phyloP scores from a whole-genome alignment of 179 eudicot genomes.

The Spergularia azorica region DNA sequence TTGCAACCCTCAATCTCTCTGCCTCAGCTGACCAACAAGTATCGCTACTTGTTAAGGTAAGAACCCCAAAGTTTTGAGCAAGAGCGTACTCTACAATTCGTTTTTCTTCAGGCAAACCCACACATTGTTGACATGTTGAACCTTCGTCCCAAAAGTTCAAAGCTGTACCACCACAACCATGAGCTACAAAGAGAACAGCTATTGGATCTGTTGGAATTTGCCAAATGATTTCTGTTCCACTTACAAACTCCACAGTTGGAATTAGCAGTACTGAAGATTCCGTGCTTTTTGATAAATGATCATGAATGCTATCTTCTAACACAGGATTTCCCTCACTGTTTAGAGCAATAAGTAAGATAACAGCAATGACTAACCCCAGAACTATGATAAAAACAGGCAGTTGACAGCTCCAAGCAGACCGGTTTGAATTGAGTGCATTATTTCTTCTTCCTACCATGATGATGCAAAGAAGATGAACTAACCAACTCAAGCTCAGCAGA shows the following conservation, averaged over 20 bases:
- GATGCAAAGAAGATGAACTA: background rate
- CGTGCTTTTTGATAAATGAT: slow-evolving; percentile 28
- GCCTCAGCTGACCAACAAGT: slow-evolving; percentile 66
- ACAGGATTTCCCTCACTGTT: slow-evolving; percentile 19
- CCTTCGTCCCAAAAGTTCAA: slow-evolving; percentile 74
- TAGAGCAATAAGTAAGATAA: slow-evolving; percentile 29
- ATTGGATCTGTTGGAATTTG: slow-evolving; percentile 66
- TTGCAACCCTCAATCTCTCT: slow-evolving; percentile 49
- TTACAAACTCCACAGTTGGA: slow-evolving; percentile 53
- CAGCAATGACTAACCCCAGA: slow-evolving; percentile 40
- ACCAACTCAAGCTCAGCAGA: slow-evolving; percentile 11
- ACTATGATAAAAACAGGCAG: slow-evolving; percentile 34
- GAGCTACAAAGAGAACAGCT: slow-evolving; percentile 83
- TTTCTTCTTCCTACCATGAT: slow-evolving; percentile 38
- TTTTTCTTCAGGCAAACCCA: slow-evolving; percentile 95
- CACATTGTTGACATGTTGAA: slow-evolving; percentile 55
- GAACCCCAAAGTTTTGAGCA: slow-evolving; percentile 63
- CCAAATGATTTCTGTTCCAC: slow-evolving; percentile 73
- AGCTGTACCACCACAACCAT: slow-evolving; percentile 79
- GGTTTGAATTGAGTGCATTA: slow-evolving; percentile 29
- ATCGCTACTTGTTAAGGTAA: slow-evolving; percentile 61
- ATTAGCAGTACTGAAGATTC: slow-evolving; percentile 32
- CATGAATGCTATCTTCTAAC: slow-evolving; percentile 25
- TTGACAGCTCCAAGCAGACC: slow-evolving; percentile 24
- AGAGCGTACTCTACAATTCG: slow-evolving; percentile 65